Base-by-base conservation (phyloP, 352 stramenopile genomes). In the Peronospora farinosa region DNA sequence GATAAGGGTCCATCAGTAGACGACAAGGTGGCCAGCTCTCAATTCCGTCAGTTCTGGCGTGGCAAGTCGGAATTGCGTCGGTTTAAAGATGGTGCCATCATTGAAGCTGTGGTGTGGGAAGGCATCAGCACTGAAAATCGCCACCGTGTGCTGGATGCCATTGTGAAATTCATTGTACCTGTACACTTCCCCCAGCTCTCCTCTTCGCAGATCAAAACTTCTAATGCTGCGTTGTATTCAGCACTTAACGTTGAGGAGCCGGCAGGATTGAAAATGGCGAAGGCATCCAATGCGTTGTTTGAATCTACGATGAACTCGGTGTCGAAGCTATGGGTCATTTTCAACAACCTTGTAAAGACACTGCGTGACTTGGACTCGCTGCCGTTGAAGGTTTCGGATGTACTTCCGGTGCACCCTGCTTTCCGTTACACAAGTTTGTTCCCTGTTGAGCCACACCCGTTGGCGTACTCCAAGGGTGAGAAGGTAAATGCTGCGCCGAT, bases 21-120 rank as follows among this genome's bases (percentile, higher is more conserved):
- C n/a, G 76, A 96, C 58, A 86, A 78, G 35, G 47, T 57, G 7
- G 71, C 60, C 10, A 87, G 83, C 19, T 42, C 59, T 6, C 54
- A 69, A 32, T 97, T 96, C 69, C 84, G 86, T 45, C 56, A 64
- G 10, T 96, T 97, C 44, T 97, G 89, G 89, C 86, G 84, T 12
- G 58, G 67, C 27, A 91, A 92, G 54, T 82, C 84, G 0, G 86
- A 97, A 55, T 53, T 97, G 27, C 84, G 88, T 43, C 81, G 87
- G 9, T 96, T 96, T 57, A 93, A 93, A 48, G 86, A 96, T 47
- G 86, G 87, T 5, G 70, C 86, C 16, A 96, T 96, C 40, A 53
- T 95, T 9, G 87, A 96, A 51, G 80, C 86, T 1, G 78, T 96
- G 3, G 84, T 96, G 11, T 96, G 87, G 87, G 81, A 91, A 51